A percentile compares a stretch with the other conserved stretches of the same genome.
These are phyloP conservation scores for Balansia obtecta DNA, from an alignment of 2,329 filamentous ascomycete species.

Conservation along the genomic window DNA sequence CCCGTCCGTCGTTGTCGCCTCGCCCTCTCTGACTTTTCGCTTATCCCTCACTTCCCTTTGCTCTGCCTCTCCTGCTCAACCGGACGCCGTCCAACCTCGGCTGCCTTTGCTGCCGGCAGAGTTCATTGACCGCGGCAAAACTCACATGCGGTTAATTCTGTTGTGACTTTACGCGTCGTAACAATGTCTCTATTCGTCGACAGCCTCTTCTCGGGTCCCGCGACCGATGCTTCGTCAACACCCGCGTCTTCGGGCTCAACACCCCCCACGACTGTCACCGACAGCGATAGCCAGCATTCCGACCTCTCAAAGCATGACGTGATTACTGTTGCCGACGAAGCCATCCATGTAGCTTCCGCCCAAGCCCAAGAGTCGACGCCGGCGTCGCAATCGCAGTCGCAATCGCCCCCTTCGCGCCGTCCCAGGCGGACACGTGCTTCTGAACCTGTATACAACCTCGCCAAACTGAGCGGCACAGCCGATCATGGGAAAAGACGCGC, in stretches of 20 bases:
- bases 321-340: constrained; percentile 18
- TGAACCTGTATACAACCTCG: constrained; percentile 54
- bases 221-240: constrained; percentile 32
- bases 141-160: neutral
- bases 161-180: neutral
- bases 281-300: constrained; percentile 45
- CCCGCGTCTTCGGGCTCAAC: constrained; percentile 48
- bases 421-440: constrained; percentile 42
- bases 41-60: neutral
- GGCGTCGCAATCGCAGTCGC: constrained; percentile 8
- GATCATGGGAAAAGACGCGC: constrained; percentile 44
- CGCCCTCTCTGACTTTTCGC: neutral
- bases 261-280: constrained; percentile 53
- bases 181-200: constrained; percentile 23
- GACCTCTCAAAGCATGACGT: constrained; percentile 27
- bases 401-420: constrained; percentile 25
- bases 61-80: neutral
- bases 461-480: constrained; percentile 48
- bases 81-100: neutral
- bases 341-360: constrained; percentile 11
- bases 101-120: constrained; percentile 6
- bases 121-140: constrained; percentile 4
- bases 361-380: constrained; percentile 16
- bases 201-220: constrained; percentile 17
- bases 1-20: neutral